phyloP scores from a whole-genome alignment of 2,329 filamentous ascomycete genomes.

The Calonectria leucothoes region DNA sequence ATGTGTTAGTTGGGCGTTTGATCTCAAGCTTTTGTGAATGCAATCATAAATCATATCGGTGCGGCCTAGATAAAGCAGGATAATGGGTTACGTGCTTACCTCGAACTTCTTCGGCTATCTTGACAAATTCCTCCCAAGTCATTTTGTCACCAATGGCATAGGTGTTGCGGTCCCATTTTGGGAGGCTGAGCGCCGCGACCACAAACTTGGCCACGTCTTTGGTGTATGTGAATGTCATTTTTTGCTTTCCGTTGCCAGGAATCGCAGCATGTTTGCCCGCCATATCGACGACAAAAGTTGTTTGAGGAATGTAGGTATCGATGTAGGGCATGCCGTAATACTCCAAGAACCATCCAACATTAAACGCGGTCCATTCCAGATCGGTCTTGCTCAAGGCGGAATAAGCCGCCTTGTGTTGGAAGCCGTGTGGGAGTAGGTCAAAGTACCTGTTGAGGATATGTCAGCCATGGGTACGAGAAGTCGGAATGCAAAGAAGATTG shows the following conservation, averaged over 20 bases:
- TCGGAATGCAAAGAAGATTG: neutral
- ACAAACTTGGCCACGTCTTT: neutral
- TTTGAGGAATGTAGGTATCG: neutral
- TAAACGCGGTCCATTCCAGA: neutral
- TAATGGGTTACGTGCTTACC: neutral
- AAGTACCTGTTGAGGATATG: neutral
- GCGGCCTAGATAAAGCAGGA: neutral
- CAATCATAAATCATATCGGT: neutral
- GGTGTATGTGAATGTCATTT: neutral
- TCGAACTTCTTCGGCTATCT: neutral
- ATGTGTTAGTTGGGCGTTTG: neutral
- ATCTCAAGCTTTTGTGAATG: neutral
- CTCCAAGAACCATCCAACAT: neutral
- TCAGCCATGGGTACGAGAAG: neutral
- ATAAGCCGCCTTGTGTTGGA: neutral
- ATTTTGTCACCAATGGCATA: neutral
- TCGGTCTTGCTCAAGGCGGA: neutral
- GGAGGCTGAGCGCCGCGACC: neutral
- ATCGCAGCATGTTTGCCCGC: neutral
- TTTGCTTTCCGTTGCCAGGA: neutral
- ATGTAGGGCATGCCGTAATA: neutral
- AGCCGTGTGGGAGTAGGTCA: neutral
- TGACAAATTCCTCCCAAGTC: neutral
- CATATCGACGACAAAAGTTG: neutral
- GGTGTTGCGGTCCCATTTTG: neutral